Evolutionary conservation across 139 green algal genomes (phyloP), one percentile per base, ranked within the genome.

Genomic region (Ostreobium quekettii): DNA sequence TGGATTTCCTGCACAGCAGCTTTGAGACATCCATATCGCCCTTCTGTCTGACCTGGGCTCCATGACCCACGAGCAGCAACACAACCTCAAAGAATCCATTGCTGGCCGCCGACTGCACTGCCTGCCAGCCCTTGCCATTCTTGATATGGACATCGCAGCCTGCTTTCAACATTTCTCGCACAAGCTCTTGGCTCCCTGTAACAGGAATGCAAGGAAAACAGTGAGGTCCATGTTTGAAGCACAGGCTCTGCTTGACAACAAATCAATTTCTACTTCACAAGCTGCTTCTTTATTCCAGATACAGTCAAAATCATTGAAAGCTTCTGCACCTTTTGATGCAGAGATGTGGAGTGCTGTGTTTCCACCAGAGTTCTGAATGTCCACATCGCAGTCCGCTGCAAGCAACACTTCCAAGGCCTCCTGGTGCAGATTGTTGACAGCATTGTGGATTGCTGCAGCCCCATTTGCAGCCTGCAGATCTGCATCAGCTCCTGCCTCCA

Each of bases 291-390:
- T 30, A 15, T 8, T 11, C 31, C 53, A 62, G 31, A 62, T 36
- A 36, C n/a, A 22, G 24, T 36, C 8, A 62, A 30, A 62, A 26
- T 15, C 24, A 62, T 62, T 62, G 53, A 22, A 8, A 36, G 53
- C 24, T 62, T 62, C 15, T 53, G 28, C 36, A 79, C 74, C 78
- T 77, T 85, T 85, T 33, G 58, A 66, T 1, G 71, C 57, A 4
- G 78, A 65, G 24, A 86, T 56, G 47, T 85, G 78, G 32, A 86
- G 75, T 8, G 80, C 64, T 2, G 78, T 86, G 68, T 82, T 86
- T 64, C 80, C 79, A 33, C 71, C 72, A 70, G 47, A 76, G 69
- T 86, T 85, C 69, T 86, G 74, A 3, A 86, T 60, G 60, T 86
- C 78, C 3, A 47, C 63, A 71, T 86, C 78, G 39, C 60, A 77